A percentile compares a stretch with the other conserved stretches of the same genome.
Evolutionary conservation across 1,284 basidiomycete species (phyloP).

Genomic region (Meira nashicola): DNA sequence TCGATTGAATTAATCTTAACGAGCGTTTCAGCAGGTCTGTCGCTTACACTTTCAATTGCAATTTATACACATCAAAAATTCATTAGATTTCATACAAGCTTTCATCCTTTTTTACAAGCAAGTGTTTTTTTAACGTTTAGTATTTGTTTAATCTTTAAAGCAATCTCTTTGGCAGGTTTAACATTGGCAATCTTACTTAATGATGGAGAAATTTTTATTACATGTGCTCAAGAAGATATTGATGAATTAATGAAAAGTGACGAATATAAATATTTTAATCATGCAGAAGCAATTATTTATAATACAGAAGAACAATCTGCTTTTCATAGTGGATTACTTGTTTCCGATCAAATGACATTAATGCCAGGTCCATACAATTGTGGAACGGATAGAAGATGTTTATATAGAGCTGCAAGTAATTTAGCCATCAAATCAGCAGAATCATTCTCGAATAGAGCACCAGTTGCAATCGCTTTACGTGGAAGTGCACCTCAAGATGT

Average conservation of each 20-base stretch:
- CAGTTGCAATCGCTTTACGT: too few species aligned
- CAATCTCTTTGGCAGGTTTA: neutral
- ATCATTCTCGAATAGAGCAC: neutral
- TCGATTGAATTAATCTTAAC: neutral
- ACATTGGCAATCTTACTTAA: neutral
- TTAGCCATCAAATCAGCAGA: neutral
- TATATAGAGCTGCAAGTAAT: neutral
- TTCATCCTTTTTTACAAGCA: conserved; percentile 5
- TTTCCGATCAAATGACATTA: too few species aligned
- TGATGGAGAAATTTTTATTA: neutral
- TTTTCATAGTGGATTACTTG: too few species aligned
- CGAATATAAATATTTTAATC: too few species aligned
- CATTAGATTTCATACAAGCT: neutral
- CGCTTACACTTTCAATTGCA: neutral
- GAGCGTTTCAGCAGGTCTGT: neutral
- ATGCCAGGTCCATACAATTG: too few species aligned
- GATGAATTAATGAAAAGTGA: neutral
- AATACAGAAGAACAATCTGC: too few species aligned
- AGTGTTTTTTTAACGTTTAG: neutral
- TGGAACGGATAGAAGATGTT: too few species aligned
- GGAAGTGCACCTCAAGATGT: too few species aligned
- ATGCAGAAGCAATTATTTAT: too few species aligned
- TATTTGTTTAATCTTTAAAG: neutral
- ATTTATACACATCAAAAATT: conserved; percentile 4
- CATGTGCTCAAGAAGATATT: neutral